These are phyloP conservation scores for Colletotrichum zoysiae DNA, from an alignment of 2,329 filamentous ascomycete species.

Conservation along the genomic window DNA sequence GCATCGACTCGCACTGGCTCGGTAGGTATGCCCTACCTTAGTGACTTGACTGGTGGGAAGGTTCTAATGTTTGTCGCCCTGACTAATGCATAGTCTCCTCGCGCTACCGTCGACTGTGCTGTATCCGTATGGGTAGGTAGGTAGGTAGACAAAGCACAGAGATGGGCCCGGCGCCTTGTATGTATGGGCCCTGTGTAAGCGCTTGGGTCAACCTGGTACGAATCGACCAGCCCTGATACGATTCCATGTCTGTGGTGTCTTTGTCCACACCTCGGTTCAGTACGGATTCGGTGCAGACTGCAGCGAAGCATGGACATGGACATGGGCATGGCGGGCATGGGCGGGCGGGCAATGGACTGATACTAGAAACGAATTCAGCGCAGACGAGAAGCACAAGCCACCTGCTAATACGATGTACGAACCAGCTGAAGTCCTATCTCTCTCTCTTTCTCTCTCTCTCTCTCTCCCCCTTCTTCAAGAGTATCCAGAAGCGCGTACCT, in stretches of 20 bases:
- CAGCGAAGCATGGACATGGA: background rate
- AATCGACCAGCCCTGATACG: constrained; percentile 12
- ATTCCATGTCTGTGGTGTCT: background rate
- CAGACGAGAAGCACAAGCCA: constrained; percentile 23
- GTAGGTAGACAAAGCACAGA: constrained; percentile 17
- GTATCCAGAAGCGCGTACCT: background rate
- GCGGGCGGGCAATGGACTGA: background rate
- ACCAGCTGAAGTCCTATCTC: constrained; percentile 3
- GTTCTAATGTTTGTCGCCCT: constrained; percentile 37
- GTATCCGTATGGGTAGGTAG: too few relatives aligned
- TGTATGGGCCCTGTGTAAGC: constrained; percentile 22
- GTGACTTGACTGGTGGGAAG: constrained; percentile 19
- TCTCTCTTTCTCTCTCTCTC: background rate
- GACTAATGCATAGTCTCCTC: constrained; percentile 40
- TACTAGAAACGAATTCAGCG: background rate
- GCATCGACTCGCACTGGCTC: background rate
- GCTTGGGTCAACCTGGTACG: constrained; percentile 14
- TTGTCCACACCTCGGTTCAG: background rate
- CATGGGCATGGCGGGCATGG: too few relatives aligned
- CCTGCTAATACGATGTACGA: constrained; percentile 21
- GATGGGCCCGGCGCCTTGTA: constrained; percentile 4
- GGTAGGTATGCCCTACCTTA: constrained; percentile 8
- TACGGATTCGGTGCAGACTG: background rate
- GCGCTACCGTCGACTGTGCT: constrained; percentile 23
- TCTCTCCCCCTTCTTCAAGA: background rate